A percentile compares a stretch with the other conserved stretches of the same genome.
These are phyloP conservation scores for Aspergillus haitiensis DNA, from an alignment of 495 filamentous ascomycete species.

Conservation along the genomic window DNA sequence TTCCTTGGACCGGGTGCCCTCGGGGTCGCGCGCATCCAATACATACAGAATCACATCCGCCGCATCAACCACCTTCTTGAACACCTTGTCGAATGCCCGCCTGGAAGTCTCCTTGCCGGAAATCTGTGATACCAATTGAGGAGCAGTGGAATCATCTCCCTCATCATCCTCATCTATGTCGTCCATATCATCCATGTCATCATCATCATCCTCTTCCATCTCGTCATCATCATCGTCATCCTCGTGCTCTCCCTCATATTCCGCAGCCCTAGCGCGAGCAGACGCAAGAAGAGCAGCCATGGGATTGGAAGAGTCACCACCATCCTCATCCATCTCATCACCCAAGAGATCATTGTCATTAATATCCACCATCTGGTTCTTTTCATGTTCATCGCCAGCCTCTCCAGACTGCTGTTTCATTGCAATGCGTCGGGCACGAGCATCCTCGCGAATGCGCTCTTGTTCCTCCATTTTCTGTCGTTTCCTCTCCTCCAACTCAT, in stretches of 20 bases:
- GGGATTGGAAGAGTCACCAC: constrained; percentile 71
- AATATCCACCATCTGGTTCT: constrained; percentile 37
- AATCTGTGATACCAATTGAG: constrained; percentile 36
- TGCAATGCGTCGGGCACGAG: constrained; percentile 59
- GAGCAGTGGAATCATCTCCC: constrained; percentile 24
- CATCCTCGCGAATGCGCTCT: constrained; percentile 65
- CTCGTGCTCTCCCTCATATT: constrained; percentile 68
- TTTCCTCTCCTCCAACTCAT: constrained; percentile 89
- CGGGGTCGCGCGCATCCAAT: constrained; percentile 88
- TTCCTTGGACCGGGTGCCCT: constrained; percentile 86
- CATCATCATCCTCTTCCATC: constrained; percentile 55
- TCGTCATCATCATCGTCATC: constrained; percentile 62
- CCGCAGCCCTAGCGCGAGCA: constrained; percentile 76
- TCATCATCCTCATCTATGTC: constrained; percentile 15
- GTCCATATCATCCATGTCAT: constrained; percentile 47
- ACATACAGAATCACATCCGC: constrained; percentile 94
- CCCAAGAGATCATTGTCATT: constrained; percentile 51
- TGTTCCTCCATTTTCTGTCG: constrained; percentile 77
- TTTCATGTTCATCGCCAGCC: constrained; percentile 34
- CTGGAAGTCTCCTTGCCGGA: constrained; percentile 69
- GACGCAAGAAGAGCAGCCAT: constrained; percentile 95
- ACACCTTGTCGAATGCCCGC: constrained; percentile 89
- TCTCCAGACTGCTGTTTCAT: constrained; percentile 43
- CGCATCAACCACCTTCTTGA: constrained; percentile 87
- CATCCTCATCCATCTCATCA: constrained; percentile 55